Conservation (phyloP, 768 basidiomycete genomes). For the Agrocybe praecox region DNA sequence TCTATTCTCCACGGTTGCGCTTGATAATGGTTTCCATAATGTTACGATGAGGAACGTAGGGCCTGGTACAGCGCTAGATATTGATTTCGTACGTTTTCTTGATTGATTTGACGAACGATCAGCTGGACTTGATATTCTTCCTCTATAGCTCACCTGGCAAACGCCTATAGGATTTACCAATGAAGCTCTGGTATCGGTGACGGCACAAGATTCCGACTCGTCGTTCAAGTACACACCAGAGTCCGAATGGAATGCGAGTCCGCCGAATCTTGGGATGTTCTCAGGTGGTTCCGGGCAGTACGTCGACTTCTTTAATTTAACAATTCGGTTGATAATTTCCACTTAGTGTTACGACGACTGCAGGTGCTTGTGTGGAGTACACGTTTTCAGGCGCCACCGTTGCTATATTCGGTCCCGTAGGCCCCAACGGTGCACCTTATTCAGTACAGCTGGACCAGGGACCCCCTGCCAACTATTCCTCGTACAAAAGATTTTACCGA, state of each 20-base stretch:
- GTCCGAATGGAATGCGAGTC: slow-evolving; percentile 33
- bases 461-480: slow-evolving; percentile 19
- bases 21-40: slow-evolving; percentile 31
- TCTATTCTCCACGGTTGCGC: slow-evolving; percentile 30
- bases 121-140: no score
- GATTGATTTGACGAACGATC: no score
- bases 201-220: slow-evolving; percentile 35
- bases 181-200: slow-evolving; percentile 27
- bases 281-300: slow-evolving; percentile 49
- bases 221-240: slow-evolving; percentile 36
- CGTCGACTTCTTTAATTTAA: slow-evolving; percentile 11
- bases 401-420: slow-evolving; percentile 40
- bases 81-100: slow-evolving; percentile 46
- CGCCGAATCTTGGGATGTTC: slow-evolving; percentile 38
- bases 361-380: no score
- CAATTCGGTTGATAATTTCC: no score
- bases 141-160: slow-evolving; percentile 2
- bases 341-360: no score
- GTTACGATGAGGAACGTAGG: slow-evolving; percentile 36
- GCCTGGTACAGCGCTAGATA: slow-evolving; percentile 32
- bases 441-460: slow-evolving; percentile 28
- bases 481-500: slow-evolving; percentile 20
- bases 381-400: slow-evolving; percentile 26
- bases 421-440: slow-evolving; percentile 29
- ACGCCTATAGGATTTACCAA: slow-evolving; percentile 25